These are phyloP conservation scores for Blastocystis sp. DNA, from an alignment of 352 stramenopile species.

Conservation along the genomic window DNA sequence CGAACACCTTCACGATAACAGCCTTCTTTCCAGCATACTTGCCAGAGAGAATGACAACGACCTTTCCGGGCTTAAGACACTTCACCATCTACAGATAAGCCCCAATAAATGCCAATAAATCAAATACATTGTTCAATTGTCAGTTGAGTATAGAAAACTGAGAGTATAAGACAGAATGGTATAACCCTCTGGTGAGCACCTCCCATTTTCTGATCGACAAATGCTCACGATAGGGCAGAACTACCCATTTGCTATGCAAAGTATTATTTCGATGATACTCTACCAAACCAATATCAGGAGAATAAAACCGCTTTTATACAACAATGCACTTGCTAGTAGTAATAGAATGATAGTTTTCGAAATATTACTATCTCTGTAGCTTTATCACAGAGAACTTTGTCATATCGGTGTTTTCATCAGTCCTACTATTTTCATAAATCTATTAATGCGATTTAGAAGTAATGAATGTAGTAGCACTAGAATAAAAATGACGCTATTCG, in stretches of 20 bases:
- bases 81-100: conserved; percentile 47
- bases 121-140: conserved; percentile 1
- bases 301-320: too few relatives aligned
- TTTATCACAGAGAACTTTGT: too few relatives aligned
- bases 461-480: background rate
- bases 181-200: background rate
- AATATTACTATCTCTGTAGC: too few relatives aligned
- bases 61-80: conserved; percentile 62
- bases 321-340: too few relatives aligned
- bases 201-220: background rate
- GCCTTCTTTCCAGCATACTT: conserved; percentile 63
- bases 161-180: background rate
- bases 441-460: background rate
- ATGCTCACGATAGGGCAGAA: too few relatives aligned
- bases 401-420: too few relatives aligned
- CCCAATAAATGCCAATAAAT: background rate
- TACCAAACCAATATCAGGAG: too few relatives aligned
- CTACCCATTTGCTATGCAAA: too few relatives aligned
- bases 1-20: conserved; percentile 62
- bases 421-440: background rate
- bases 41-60: conserved; percentile 61
- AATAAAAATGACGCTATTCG: background rate
- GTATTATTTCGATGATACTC: too few relatives aligned
- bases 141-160: conserved; percentile 51
- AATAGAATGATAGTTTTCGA: too few relatives aligned